Conservation (phyloP, 257 asterid genomes). For the Perilla frutescens region DNA sequence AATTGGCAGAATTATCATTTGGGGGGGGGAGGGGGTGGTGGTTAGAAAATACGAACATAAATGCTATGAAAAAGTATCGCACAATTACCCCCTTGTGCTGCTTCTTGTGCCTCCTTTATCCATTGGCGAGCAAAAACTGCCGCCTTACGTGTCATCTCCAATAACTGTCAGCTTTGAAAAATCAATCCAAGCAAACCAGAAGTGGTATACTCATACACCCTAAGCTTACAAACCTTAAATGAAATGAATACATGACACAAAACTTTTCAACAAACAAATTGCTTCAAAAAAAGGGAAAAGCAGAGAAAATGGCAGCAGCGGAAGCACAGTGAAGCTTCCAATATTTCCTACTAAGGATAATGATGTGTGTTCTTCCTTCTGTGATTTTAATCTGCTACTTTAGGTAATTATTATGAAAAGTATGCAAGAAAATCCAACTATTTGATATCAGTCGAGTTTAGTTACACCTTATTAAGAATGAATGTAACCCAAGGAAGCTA, state of each 20-base stretch:
- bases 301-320: not conserved
- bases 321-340: slow-evolving; percentile 3
- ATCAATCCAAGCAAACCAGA: slow-evolving; percentile 29
- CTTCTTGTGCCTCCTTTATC: slow-evolving; percentile 81
- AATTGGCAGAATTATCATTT: slow-evolving; percentile 6
- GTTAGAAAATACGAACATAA: not conserved
- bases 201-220: not conserved
- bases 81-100: slow-evolving; percentile 75
- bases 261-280: slow-evolving; percentile 6
- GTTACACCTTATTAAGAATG: not conserved
- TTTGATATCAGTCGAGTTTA: not conserved
- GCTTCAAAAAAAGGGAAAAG: not conserved
- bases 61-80: not conserved
- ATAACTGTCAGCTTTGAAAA: slow-evolving; percentile 55
- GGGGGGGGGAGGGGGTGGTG: not conserved
- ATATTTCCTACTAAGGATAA: not conserved
- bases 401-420: not conserved
- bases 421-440: not conserved
- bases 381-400: not conserved
- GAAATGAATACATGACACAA: not conserved
- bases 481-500: not conserved
- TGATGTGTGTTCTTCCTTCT: not conserved
- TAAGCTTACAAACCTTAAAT: slow-evolving; percentile 14
- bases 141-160: slow-evolving; percentile 68
- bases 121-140: slow-evolving; percentile 76